phyloP scores from a whole-genome alignment of 2,329 filamentous ascomycete genomes.

The Aspergillus hortae region DNA sequence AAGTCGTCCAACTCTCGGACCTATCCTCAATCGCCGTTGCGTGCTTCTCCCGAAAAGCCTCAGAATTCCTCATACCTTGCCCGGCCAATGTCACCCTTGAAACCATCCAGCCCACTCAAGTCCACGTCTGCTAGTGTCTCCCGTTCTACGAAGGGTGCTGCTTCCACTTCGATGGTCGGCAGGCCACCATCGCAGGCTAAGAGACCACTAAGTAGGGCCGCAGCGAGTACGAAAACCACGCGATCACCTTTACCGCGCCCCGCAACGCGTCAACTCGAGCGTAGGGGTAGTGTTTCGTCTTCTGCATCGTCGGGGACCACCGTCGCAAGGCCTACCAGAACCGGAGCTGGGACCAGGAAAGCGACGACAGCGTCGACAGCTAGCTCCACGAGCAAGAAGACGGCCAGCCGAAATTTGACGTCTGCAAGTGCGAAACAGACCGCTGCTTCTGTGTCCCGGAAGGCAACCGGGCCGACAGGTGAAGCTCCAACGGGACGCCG shows the following conservation, averaged over 20 bases:
- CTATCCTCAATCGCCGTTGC: conserved; percentile 54
- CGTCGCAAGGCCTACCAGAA: conserved; percentile 29
- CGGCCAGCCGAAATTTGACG: conserved; percentile 25
- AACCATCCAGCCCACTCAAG: conserved; percentile 46
- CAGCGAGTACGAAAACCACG: conserved; percentile 26
- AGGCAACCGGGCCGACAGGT: conserved; percentile 28
- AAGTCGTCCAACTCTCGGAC: conserved; percentile 77
- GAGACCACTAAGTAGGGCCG: conserved; percentile 28
- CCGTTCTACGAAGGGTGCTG: conserved; percentile 22
- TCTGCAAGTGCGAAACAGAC: conserved; percentile 35
- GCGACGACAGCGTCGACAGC: conserved; percentile 23
- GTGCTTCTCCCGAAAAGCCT: conserved; percentile 39
- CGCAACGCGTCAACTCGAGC: conserved; percentile 38
- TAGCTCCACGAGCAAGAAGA: conserved; percentile 28
- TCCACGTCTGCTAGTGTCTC: conserved; percentile 20
- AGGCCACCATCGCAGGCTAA: conserved; percentile 25
- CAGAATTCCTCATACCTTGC: conserved; percentile 55
- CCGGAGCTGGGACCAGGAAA: conserved; percentile 28
- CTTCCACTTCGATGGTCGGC: conserved; percentile 24
- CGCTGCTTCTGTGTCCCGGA: conserved; percentile 28
- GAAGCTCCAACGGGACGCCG: conserved; percentile 35
- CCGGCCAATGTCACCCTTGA: conserved; percentile 61
- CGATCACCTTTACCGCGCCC: conserved; percentile 32
- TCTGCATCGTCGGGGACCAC: conserved; percentile 38
- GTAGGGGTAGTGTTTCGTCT: conserved; percentile 36